Conservation (phyloP, 1,284 basidiomycete genomes). For the Termitomyces sp. region DNA sequence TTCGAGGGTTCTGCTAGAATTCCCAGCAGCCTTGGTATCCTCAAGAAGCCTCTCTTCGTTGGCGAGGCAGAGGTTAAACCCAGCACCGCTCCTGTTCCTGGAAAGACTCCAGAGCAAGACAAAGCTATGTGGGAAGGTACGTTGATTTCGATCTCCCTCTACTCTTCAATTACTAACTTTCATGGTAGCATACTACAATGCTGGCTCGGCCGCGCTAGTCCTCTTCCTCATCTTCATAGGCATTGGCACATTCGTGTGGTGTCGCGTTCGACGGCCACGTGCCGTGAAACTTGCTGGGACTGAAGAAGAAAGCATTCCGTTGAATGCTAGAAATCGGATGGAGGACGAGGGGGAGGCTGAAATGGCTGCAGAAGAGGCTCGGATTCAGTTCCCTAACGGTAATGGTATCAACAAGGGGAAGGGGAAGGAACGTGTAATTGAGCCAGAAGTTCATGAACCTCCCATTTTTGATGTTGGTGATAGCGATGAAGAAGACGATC, state of each 20-base stretch:
- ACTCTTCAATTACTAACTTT: not conserved
- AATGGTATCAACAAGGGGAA: constrained; percentile 34
- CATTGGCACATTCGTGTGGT: constrained; percentile 75
- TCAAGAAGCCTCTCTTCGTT: constrained; percentile 55
- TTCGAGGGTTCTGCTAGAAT: constrained; percentile 70
- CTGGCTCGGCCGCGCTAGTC: constrained; percentile 81
- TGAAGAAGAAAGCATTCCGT: constrained; percentile 44
- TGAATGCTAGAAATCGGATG: constrained; percentile 27
- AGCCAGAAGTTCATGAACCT: constrained; percentile 19
- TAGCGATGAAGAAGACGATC: constrained; percentile 41
- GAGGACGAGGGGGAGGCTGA: constrained; percentile 23
- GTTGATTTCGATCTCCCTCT: constrained; percentile 17
- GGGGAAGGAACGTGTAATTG: constrained; percentile 39
- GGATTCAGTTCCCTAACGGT: constrained; percentile 19
- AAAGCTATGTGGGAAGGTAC: constrained; percentile 84
- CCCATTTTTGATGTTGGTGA: constrained; percentile 49
- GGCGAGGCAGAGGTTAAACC: constrained; percentile 39
- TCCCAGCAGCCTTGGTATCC: constrained; percentile 71
- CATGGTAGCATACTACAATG: constrained; percentile 80
- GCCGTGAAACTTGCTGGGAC: constrained; percentile 35
- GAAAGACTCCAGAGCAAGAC: constrained; percentile 65
- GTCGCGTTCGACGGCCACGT: constrained; percentile 53
- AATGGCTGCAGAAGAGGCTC: constrained; percentile 14
- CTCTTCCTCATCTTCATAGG: constrained; percentile 68
- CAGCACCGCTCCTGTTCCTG: constrained; percentile 31